A percentile compares a stretch with the other conserved stretches of the same genome.
Evolutionary conservation across 2,329 filamentous ascomycete species (phyloP).

Genomic region (Aurifilum marmelostoma): DNA sequence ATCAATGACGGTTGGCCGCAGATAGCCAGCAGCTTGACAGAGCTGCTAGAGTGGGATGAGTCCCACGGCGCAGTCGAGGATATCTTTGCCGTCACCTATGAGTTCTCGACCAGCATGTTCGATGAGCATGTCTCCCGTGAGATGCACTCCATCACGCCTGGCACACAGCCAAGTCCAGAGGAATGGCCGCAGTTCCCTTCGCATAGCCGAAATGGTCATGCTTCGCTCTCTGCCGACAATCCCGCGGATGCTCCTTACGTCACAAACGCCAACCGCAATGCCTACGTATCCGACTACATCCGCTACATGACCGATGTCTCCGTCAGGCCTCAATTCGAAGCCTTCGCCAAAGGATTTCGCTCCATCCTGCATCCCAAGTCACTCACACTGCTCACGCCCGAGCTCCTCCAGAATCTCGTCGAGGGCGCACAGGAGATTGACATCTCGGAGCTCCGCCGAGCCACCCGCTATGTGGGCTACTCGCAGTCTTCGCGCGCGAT

Average conservation of each 20-base stretch:
- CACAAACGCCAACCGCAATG: slow-evolving; percentile 75
- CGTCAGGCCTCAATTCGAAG: slow-evolving; percentile 74
- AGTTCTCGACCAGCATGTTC: slow-evolving; percentile 71
- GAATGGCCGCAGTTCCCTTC: slow-evolving; percentile 59
- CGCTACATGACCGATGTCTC: slow-evolving; percentile 80
- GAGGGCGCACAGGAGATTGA: slow-evolving; percentile 86
- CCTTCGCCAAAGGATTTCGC: slow-evolving; percentile 81
- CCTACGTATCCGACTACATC: slow-evolving; percentile 84
- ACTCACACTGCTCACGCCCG: slow-evolving; percentile 71
- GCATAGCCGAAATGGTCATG: not conserved
- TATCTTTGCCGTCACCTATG: slow-evolving; percentile 81
- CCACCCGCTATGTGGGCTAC: slow-evolving; percentile 82
- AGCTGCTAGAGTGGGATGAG: slow-evolving; percentile 76
- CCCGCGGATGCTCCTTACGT: slow-evolving; percentile 69
- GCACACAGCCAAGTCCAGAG: slow-evolving; percentile 15
- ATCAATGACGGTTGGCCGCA: slow-evolving; percentile 89
- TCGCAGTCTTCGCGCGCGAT: slow-evolving; percentile 70
- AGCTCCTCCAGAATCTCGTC: slow-evolving; percentile 74
- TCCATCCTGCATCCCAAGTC: slow-evolving; percentile 73
- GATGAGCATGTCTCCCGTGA: slow-evolving; percentile 60
- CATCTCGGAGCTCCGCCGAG: slow-evolving; percentile 69
- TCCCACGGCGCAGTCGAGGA: slow-evolving; percentile 77
- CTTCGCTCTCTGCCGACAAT: slow-evolving; percentile 40
- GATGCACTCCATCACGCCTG: slow-evolving; percentile 50
- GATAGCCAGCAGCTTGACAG: slow-evolving; percentile 72